Evolutionary conservation across 2,329 filamentous ascomycete species (phyloP).

Genomic region (Hymenoscyphus salicellus): DNA sequence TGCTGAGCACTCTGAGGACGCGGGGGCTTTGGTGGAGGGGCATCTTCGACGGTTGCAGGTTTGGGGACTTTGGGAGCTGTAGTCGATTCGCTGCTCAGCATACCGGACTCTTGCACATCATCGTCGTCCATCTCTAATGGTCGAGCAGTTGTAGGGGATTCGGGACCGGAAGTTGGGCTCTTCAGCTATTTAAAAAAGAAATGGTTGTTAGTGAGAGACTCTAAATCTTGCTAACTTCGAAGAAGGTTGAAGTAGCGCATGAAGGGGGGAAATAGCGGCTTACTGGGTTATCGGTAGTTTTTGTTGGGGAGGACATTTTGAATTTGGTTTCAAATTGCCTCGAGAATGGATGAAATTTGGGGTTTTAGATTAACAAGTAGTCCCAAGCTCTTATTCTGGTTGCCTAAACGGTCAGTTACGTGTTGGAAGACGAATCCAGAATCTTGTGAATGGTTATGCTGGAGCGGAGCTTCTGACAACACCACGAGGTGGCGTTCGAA

Average conservation of each 20-base stretch:
- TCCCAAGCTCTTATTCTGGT: neutral
- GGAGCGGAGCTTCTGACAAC: neutral
- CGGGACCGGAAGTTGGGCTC: conserved; percentile 43
- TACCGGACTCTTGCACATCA: conserved; percentile 60
- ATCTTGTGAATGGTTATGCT: neutral
- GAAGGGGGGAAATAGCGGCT: conserved; percentile 32
- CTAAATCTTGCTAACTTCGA: neutral
- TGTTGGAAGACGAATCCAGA: neutral
- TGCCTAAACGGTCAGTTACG: neutral
- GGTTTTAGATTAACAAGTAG: neutral
- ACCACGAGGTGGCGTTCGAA: neutral
- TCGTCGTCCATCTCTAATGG: conserved; percentile 70
- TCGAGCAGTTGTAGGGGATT: conserved; percentile 64
- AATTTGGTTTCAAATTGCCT: neutral
- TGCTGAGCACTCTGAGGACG: conserved; percentile 77
- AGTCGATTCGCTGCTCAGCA: conserved; percentile 46
- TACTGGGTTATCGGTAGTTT: conserved; percentile 41
- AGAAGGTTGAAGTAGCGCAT: conserved; percentile 19
- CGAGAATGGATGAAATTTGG: neutral
- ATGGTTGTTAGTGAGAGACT: conserved; percentile 14
- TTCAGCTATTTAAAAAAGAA: conserved; percentile 23
- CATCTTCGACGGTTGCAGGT: conserved; percentile 46
- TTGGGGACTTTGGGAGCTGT: conserved; percentile 35
- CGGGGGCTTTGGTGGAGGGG: conserved; percentile 74
- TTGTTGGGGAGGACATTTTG: conserved; percentile 21